Evolutionary conservation across 805 yeast species (phyloP), one percentile per base, ranked within the genome.

Genomic region (Saturnispora silvae): DNA sequence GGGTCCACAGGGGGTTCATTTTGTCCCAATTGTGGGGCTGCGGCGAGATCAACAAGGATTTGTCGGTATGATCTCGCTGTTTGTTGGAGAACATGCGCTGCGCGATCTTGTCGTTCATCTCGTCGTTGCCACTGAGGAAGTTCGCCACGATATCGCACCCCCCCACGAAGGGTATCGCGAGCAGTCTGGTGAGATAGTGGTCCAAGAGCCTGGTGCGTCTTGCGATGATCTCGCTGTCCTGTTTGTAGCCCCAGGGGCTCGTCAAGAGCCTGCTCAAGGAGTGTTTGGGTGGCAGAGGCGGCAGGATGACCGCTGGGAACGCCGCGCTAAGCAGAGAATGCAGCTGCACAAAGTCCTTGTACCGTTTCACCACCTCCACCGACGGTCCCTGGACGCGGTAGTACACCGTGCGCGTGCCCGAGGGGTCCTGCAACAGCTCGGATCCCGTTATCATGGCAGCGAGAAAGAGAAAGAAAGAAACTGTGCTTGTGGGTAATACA

Each of bases 271-370:
- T 44, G 31, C 70, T 58, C 13, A 73, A 45, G 2, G 77, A 66
- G 44, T 81, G 92, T 51, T 81, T 82, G 53, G 79, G 81, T 0
- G 98, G 98, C n/a, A 92, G 84, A 1, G 96, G 96, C 3, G 99
- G 97, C 8, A 92, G 75, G 9, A 92, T 72, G n/a, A 82, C 59
- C 4, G 94, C 75, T 4, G 97, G 98, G 49, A 81, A 79, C 37
- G 87, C 64, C 45, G 77, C 74, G 2, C 75, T 62, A 24, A 92
- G 61, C 4, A 77, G 70, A 20, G 74, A 76, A 40, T 96, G 67
- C 26, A 92, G 65, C 28, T 87, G 76, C 48, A 78, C 94, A 52
- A 92, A 92, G 56, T 92, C 99, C 7, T 95, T 80, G 54, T 92
- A 92, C 34, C 97, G 68, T 51, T 98, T 67, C 26, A 85, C 68